Base-by-base conservation (phyloP, 371 early-diverging fungal species). In the Mortierella sp. region DNA sequence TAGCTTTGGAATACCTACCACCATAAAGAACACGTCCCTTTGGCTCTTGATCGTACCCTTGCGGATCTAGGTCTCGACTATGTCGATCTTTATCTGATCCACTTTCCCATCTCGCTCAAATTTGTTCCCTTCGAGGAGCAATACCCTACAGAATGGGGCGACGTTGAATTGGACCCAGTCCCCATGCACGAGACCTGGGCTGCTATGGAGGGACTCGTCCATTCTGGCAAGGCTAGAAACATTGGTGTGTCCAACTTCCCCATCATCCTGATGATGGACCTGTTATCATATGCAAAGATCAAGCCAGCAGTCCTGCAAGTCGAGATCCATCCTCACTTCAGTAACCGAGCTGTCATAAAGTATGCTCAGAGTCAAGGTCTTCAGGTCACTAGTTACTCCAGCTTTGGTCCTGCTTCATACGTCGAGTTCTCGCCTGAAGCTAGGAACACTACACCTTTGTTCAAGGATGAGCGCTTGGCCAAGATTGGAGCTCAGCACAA, bases 41-140 rank as follows among this genome's bases (percentile, higher is more conserved):
- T 58, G 68, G 73, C 84, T 67, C 62, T 78, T 60, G 55, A 78
- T 68, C 53, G 83, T 70, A 67, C 83, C 0, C 60, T 85, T 69
- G 26, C 68, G 72, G 71, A 86, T 26, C 83, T 93, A 40, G 83
- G 83, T 35, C 64, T 88, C 34, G 86, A 89, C 8, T 93, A 94
- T 76, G 60, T 95, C 17, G 94, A 94, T 77, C 83, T 94, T 28
- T 94, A 92, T 76, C 78, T 94, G 53, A 87, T 94, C 40, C 94
- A 95, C 69, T 93, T 89, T 86, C 93, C 93, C 29, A 66, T 86
- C 53, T 76, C 84, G 28, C 74, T 83, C 79, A 82, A 76, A 66
- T 82, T 67, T 45, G 80, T 84, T 5, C 75, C 72, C 47, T 70
- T 72, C 28, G 76, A 78, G 37, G 61, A 55, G 42, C 70, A 64